These are phyloP conservation scores for Colletotrichum spaethianum DNA, from an alignment of 2,329 filamentous ascomycete species.

Conservation along the genomic window DNA sequence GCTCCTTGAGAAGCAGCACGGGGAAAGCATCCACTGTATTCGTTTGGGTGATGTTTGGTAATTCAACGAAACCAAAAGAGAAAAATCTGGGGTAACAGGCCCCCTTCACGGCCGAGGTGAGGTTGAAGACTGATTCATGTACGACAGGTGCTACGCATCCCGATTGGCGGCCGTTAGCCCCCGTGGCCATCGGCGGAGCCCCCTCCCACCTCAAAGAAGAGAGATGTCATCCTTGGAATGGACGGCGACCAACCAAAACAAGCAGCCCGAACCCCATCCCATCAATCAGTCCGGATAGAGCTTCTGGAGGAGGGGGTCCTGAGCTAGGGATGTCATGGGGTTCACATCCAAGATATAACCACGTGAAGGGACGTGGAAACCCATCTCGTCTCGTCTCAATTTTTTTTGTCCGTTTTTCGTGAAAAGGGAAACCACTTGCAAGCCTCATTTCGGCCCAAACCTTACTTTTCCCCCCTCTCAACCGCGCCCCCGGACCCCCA, in stretches of 20 bases:
- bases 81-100: neutral
- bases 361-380: neutral
- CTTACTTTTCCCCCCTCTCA: neutral
- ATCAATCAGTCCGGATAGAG: conserved; percentile 1
- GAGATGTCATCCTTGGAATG: conserved; percentile 6
- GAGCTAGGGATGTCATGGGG: conserved; percentile 29
- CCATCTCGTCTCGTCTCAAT: neutral
- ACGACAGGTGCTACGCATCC: neutral
- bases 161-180: neutral
- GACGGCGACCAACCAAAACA: conserved; percentile 30
- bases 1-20: neutral
- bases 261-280: neutral
- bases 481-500: no score
- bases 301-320: conserved; percentile 1
- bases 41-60: neutral
- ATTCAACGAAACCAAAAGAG: neutral
- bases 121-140: conserved; percentile 5
- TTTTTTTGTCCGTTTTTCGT: neutral
- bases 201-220: neutral
- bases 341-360: neutral
- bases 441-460: neutral
- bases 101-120: neutral
- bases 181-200: neutral
- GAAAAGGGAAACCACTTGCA: neutral
- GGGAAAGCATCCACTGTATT: no score